Base-by-base conservation (phyloP, 148 eudicot species). In the Polygonum maritimum region DNA sequence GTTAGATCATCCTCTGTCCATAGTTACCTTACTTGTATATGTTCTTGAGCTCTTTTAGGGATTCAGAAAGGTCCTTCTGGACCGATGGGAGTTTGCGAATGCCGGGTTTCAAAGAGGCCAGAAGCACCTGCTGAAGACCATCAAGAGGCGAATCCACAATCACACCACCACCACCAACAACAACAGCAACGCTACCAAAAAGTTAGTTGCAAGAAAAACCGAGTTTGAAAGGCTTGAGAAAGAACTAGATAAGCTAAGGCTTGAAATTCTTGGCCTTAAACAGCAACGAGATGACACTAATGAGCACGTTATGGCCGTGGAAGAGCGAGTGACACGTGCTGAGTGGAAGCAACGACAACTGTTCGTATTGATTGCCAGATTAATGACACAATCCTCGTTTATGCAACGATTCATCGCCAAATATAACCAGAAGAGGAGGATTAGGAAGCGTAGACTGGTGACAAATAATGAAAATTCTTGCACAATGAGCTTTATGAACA, bases 11-110 rank as follows among this genome's bases (percentile, higher is more conserved):
- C 31, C 31, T 26, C 31, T 26, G 31, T 26, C 31, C 31, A 26
- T 26, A 26, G 31, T 26, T 26, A 26, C 31, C 31, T 26, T 26
- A 26, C 31, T 26, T 26, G 31, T 26, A 26, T 26, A 26, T 26
- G 31, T 26, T 26, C 31, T 26, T 26, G 31, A 26, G 31, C 31
- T 26, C 31, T 62, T 62, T 35, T 26, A 93, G 98, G 86, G 91
- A 76, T 93, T 93, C 80, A 86, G 85, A 76, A 93, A 93, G 81
- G 84, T 88, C 48, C 88, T 88, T 78, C 62, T 86, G 5, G 97
- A 85, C 60, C 76, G 86, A 79, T 91, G 94, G 88, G 69, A 62
- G 79, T 93, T 87, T 40, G 92, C 87, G 21, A 86, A 89, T 72
- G 81, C 81, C 40, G 86, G 76, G 14, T 93, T 93, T 77, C 91